Evolutionary conservation across 208 protist genomes (phyloP).

Genomic region (Porcisia hertigi): DNA sequence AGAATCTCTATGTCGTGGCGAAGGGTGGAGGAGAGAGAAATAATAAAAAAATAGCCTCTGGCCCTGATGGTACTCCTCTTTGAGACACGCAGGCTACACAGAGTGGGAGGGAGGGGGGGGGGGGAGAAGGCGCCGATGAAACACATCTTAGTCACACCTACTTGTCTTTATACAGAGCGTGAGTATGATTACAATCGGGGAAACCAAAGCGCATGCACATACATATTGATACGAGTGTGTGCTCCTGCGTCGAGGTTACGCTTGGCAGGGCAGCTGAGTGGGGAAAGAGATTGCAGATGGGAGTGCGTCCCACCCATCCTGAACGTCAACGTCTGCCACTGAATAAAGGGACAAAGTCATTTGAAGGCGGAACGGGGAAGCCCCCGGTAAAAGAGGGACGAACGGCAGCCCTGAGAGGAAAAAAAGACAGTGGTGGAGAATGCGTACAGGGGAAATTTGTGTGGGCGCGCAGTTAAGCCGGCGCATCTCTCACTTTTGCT

Average conservation of each 20-base stretch:
- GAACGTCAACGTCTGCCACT: neutral
- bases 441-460: too few species aligned
- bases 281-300: neutral
- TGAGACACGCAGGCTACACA: neutral
- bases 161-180: neutral
- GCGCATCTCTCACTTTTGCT: too few species aligned
- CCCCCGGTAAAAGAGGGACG: too few species aligned
- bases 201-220: neutral
- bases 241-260: neutral
- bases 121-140: neutral
- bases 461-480: too few species aligned
- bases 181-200: neutral
- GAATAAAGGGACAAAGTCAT: neutral
- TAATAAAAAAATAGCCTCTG: constrained; percentile 6
- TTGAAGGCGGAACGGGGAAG: neutral
- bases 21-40: constrained; percentile 20
- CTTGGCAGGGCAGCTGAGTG: neutral
- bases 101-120: too few species aligned
- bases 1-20: constrained; percentile 3
- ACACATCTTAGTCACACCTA: neutral
- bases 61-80: neutral
- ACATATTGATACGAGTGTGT: neutral
- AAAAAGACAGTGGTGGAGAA: neutral
- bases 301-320: neutral
- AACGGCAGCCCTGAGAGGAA: neutral